A percentile compares a stretch with the other conserved stretches of the same genome.
Conservation (phyloP, 768 basidiomycete species). For the Lyophyllum shimeji region DNA sequence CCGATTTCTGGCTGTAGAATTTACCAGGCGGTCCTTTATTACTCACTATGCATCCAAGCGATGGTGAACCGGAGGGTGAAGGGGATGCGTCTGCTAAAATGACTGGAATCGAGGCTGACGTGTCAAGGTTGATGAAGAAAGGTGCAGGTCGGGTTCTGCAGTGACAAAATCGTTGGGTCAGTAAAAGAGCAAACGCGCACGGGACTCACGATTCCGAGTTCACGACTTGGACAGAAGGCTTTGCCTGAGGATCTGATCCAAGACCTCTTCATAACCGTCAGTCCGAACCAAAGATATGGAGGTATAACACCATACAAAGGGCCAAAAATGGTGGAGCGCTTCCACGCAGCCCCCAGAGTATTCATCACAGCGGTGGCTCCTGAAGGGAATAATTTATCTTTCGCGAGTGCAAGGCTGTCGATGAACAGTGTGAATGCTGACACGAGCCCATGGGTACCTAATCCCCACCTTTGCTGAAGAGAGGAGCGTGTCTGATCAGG, state of each 20-base stretch:
- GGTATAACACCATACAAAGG: conserved; percentile 38
- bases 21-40: conserved; percentile 53
- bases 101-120: conserved; percentile 50
- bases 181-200: background rate
- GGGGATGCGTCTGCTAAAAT: conserved; percentile 40
- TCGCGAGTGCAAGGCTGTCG: conserved; percentile 40
- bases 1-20: conserved; percentile 53
- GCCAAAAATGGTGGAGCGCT: conserved; percentile 64
- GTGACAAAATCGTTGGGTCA: background rate
- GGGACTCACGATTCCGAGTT: conserved; percentile 28
- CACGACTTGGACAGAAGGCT: background rate
- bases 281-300: background rate
- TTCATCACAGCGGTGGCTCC: conserved; percentile 16
- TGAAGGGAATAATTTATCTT: conserved; percentile 49
- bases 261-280: conserved; percentile 27
- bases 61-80: conserved; percentile 26
- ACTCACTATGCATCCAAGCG: conserved; percentile 37
- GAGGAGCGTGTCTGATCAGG: conserved; percentile 8
- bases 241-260: conserved; percentile 27
- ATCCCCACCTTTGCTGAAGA: conserved; percentile 25
- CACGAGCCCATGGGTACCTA: background rate
- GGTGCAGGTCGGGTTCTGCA: conserved; percentile 27
- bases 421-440: conserved; percentile 7
- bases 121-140: conserved; percentile 51
- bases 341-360: conserved; percentile 34